phyloP scores from a whole-genome alignment of 345 rosid genomes.

The Sisymbrium irio region DNA sequence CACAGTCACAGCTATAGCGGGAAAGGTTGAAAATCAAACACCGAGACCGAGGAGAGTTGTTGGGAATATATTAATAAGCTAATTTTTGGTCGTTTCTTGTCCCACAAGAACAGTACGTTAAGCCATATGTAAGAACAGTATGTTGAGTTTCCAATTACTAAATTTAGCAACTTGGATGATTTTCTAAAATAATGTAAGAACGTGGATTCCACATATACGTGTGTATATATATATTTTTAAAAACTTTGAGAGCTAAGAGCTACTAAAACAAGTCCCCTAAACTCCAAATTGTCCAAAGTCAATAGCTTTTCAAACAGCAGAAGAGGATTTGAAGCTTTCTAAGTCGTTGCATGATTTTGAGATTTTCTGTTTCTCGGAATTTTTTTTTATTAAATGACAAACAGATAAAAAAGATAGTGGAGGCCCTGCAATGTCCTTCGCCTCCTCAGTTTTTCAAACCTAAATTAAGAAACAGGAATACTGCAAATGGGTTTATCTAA shows the following conservation, averaged over 20 bases:
- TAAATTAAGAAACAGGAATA: slow-evolving; percentile 16
- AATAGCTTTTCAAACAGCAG: slow-evolving; percentile 11
- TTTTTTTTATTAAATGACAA: not conserved
- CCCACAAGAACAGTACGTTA: not conserved
- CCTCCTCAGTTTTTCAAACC: slow-evolving; percentile 4
- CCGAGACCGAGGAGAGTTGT: not conserved
- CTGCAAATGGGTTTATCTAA: slow-evolving; percentile 23
- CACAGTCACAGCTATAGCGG: not conserved
- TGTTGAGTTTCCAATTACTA: not conserved
- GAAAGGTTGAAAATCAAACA: not conserved
- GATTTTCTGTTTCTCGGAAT: not conserved
- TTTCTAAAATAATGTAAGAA: not conserved
- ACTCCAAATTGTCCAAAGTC: slow-evolving; percentile 6
- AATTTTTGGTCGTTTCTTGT: not conserved
- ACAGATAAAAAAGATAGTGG: slow-evolving; percentile 17
- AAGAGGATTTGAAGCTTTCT: not conserved
- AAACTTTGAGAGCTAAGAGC: not conserved
- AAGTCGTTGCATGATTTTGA: slow-evolving; percentile 9
- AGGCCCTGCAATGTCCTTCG: not conserved
- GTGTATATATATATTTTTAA: no score
- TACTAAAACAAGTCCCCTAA: not conserved
- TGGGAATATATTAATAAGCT: not conserved
- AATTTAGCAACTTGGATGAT: slow-evolving; percentile 11
- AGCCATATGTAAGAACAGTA: not conserved
- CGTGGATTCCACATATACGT: slow-evolving; percentile 34